Evolutionary conservation across 1,284 basidiomycete genomes (phyloP).

Genomic region (Neotropicomus parvogracilis): DNA sequence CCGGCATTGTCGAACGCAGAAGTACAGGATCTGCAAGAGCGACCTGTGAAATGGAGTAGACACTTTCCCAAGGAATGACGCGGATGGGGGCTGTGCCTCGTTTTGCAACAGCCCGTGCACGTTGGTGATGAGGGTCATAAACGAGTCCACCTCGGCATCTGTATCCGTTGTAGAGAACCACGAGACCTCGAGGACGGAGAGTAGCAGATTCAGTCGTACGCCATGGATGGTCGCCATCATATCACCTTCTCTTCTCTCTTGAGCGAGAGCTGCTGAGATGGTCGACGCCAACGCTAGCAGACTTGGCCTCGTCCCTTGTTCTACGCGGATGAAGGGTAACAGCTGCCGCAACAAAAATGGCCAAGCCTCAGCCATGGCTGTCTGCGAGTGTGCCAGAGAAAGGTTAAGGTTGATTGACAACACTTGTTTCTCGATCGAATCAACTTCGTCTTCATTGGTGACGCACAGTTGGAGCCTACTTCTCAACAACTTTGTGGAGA

Average conservation of each 20-base stretch:
- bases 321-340: slow-evolving; percentile 61
- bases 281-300: slow-evolving; percentile 60
- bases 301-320: slow-evolving; percentile 49
- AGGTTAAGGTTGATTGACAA: slow-evolving; percentile 79
- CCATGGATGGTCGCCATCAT: slow-evolving; percentile 84
- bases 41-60: slow-evolving; percentile 76
- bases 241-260: slow-evolving; percentile 73
- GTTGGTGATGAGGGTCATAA: slow-evolving; percentile 60
- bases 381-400: slow-evolving; percentile 79
- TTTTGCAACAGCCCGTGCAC: slow-evolving; percentile 69
- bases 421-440: slow-evolving; percentile 50
- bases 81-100: slow-evolving; percentile 69
- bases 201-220: slow-evolving; percentile 69
- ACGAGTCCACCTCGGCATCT: slow-evolving; percentile 52
- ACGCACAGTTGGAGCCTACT: slow-evolving; percentile 51
- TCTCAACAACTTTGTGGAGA: slow-evolving; percentile 53
- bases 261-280: slow-evolving; percentile 64
- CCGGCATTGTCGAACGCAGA: slow-evolving; percentile 63
- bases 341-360: slow-evolving; percentile 65
- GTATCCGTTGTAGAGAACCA: slow-evolving; percentile 71
- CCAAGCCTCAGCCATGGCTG: slow-evolving; percentile 75
- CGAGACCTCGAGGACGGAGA: slow-evolving; percentile 71
- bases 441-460: slow-evolving; percentile 39
- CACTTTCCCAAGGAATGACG: slow-evolving; percentile 68
- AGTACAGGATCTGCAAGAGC: slow-evolving; percentile 78